Base-by-base conservation (phyloP, 2,329 filamentous ascomycete genomes). In the Sordariomycetes sp. region DNA sequence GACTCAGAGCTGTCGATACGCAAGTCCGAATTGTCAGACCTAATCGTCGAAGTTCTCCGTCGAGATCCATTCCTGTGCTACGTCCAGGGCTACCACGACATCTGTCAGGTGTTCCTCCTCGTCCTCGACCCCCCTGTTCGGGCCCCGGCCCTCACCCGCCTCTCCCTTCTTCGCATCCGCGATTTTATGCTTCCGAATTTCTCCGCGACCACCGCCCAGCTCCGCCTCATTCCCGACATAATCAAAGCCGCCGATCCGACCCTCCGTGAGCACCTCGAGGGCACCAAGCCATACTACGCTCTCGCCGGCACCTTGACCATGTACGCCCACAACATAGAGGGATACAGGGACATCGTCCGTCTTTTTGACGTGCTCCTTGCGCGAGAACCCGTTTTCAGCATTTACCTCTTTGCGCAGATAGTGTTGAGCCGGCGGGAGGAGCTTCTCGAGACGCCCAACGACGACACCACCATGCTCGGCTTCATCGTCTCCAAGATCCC, bases 21-120 rank as follows among this genome's bases (percentile, higher is more conserved):
- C 66, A 96, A 94, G 67, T 68, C 76, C 57, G 84, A 94, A 65
- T 80, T 99, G 1, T 92, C 85, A 8, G 74, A 82, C 61, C 77
- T 99, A 55, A 97, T 99, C 65, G 81, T 82, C 55, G 80, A 87
- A 62, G 83, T 95, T 15, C 80, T 99, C 52, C 86, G 95, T 56
- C 81, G 81, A 36, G 80, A 95, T 65, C 90, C 91, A 17, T 85
- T 86, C 68, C 81, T 99, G 39, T 90, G 85, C 74, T 99, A 99
- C 73, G 99, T 99, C 70, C 94, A 99, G 74, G 94, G 94, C 68
- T 99, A 95, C 69, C 94, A 99, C 71, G 94, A 99, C 73, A 97
- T 99, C 65, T 94, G 89, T 64, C 95, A 99, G 72, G 94, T 99
- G 25, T 79, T 99, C 59, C 80, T 97, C 48, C 80, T 99, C 15